phyloP scores from a whole-genome alignment of 75 land plant genomes.

The Adiantum capillusveneris region DNA sequence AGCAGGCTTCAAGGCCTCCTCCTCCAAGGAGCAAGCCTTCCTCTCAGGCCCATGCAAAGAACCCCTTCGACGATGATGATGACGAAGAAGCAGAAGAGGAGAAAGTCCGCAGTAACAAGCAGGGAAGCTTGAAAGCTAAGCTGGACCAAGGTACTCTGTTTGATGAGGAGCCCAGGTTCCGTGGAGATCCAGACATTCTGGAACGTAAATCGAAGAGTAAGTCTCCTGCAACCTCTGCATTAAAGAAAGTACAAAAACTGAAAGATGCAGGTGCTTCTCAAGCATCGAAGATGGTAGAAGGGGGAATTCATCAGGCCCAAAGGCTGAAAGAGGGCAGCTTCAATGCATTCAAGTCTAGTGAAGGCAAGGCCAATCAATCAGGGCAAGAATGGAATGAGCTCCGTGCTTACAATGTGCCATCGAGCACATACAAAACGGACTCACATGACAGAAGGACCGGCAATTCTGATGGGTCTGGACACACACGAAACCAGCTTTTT shows the following conservation, averaged over 20 bases:
- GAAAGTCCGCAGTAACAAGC: background rate
- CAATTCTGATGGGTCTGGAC: background rate
- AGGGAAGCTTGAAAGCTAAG: background rate
- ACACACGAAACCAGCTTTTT: background rate
- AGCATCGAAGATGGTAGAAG: background rate
- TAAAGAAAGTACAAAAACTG: constrained; percentile 8
- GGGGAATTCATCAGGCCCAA: constrained; percentile 4
- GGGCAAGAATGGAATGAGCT: too few species aligned
- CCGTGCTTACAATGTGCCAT: too few species aligned
- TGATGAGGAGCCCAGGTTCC: background rate
- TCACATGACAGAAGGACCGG: background rate
- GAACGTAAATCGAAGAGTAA: background rate
- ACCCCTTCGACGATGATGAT: constrained; percentile 9
- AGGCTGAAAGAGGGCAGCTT: background rate
- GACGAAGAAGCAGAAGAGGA: constrained; percentile 7
- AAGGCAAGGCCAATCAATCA: background rate
- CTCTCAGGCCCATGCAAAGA: background rate
- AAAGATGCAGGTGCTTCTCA: constrained; percentile 7
- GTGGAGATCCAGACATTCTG: background rate
- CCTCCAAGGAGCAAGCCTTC: background rate
- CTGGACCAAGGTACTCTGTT: constrained; percentile 4
- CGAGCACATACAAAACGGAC: background rate
- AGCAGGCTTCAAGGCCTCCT: background rate
- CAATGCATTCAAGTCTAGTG: background rate
- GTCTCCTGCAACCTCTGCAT: constrained; percentile 9